Conservation (phyloP, 1,139 yeast genomes). For the Debaryomyces subglobosus region DNA sequence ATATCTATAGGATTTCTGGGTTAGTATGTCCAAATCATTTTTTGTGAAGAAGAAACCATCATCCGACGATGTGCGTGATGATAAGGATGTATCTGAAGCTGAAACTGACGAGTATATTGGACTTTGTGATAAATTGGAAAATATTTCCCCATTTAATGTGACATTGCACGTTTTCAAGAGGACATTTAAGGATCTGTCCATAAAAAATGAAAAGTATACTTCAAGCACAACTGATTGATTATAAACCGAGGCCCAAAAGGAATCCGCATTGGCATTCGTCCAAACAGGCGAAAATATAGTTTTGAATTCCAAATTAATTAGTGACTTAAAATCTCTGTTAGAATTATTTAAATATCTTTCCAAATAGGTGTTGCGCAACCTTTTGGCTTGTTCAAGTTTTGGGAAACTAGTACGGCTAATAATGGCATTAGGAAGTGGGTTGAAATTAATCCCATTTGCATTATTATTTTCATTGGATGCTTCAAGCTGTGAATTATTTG, state of each 20-base stretch:
- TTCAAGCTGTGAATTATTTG: neutral
- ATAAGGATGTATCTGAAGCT: neutral
- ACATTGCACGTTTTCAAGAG: conserved; percentile 31
- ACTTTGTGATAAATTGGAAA: conserved; percentile 3
- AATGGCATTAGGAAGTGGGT: conserved; percentile 20
- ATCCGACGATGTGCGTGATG: neutral
- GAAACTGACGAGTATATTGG: conserved; percentile 4
- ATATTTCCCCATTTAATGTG: conserved; percentile 21
- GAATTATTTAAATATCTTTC: conserved; percentile 17
- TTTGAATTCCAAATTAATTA: conserved; percentile 20
- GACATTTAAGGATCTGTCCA: conserved; percentile 42
- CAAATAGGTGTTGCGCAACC: conserved; percentile 18
- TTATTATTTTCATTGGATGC: conserved; percentile 1
- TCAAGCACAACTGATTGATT: conserved; percentile 29
- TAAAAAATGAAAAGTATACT: conserved; percentile 37
- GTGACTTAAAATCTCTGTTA: conserved; percentile 17
- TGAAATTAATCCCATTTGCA: neutral
- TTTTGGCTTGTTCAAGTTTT: conserved; percentile 13
- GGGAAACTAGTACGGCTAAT: conserved; percentile 11
- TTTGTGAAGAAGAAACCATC: conserved; percentile 22
- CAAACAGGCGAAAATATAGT: conserved; percentile 31
- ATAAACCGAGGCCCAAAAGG: conserved; percentile 35
- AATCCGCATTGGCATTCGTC: conserved; percentile 21
- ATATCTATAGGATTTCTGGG: conserved; percentile 36
- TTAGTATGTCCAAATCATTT: conserved; percentile 33